A percentile compares a stretch with the other conserved stretches of the same genome.
These are phyloP conservation scores for Aurantiochytrium sp. DNA, from an alignment of 108 stramenopile genomes.

Conservation along the genomic window DNA sequence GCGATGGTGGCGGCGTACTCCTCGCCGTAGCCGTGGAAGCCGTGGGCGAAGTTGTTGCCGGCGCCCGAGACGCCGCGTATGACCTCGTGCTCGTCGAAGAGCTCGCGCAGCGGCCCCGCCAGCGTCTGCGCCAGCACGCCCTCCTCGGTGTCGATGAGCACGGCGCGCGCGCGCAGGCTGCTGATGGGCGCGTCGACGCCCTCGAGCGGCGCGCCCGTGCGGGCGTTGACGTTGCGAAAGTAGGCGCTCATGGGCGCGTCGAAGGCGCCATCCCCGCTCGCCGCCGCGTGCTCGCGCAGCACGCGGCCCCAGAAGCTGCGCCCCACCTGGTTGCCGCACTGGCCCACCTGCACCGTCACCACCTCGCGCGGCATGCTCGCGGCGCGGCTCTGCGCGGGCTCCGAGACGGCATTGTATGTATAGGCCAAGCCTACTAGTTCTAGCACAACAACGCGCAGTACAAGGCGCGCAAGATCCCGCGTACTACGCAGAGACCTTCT, in stretches of 20 bases:
- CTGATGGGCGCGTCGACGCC: not conserved
- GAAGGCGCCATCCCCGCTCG: constrained; percentile 2
- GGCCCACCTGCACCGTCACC: constrained; percentile 59
- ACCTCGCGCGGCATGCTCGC: constrained; percentile 52
- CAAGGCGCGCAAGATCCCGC: too few relatives aligned
- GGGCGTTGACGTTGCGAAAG: constrained; percentile 54
- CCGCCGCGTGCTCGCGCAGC: constrained; percentile 50
- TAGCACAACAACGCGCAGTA: too few relatives aligned
- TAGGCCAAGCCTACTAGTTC: too few relatives aligned
- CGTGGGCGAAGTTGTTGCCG: constrained; percentile 66
- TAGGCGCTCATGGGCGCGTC: constrained; percentile 51
- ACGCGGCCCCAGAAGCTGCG: constrained; percentile 52
- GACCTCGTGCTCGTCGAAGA: constrained; percentile 54
- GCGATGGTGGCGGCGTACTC: constrained; percentile 47
- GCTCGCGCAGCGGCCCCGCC: constrained; percentile 43
- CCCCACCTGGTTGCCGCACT: constrained; percentile 66
- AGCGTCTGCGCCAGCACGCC: constrained; percentile 57
- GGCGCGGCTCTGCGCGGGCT: not conserved
- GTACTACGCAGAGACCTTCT: too few relatives aligned
- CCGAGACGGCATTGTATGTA: too few relatives aligned
- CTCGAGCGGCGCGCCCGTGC: not conserved
- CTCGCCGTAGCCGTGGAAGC: constrained; percentile 52
- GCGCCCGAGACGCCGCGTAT: constrained; percentile 58
- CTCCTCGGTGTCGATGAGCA: constrained; percentile 63
- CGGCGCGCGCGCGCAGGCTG: constrained; percentile 48